Conservation (phyloP, 1,139 yeast genomes). For the Kluyveromyces sp. region DNA sequence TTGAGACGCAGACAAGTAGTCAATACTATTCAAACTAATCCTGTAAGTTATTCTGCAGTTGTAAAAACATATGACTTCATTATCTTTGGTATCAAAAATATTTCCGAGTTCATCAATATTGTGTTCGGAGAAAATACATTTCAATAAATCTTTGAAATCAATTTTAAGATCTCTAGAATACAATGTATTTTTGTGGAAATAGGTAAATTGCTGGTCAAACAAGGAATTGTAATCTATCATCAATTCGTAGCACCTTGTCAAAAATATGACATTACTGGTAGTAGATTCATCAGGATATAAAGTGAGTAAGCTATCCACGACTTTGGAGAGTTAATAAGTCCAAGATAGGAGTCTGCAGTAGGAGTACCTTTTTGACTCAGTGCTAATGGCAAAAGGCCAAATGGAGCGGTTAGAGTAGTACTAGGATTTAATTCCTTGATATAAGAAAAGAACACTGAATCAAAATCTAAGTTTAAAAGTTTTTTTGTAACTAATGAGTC, state of each 20-base stretch:
- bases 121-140: conserved; percentile 4
- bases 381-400: conserved; percentile 37
- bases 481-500: conserved; percentile 5
- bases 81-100: neutral
- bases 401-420: conserved; percentile 41
- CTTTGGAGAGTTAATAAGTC: conserved; percentile 19
- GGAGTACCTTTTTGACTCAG: conserved; percentile 12
- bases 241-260: conserved; percentile 33
- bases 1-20: conserved; percentile 23
- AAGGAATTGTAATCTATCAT: conserved; percentile 33
- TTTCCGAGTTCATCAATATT: conserved; percentile 1
- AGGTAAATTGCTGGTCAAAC: conserved; percentile 17
- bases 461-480: conserved; percentile 5
- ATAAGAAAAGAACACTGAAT: conserved; percentile 9
- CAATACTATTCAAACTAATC: conserved; percentile 30
- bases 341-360: neutral
- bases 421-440: conserved; percentile 29
- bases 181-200: conserved; percentile 14
- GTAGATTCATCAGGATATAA: conserved; percentile 14
- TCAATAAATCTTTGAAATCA: conserved; percentile 22
- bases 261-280: conserved; percentile 13
- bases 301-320: conserved; percentile 19
- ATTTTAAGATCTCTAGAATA: conserved; percentile 10
- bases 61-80: conserved; percentile 19
- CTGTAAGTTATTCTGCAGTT: conserved; percentile 23